Evolutionary conservation across 2,329 filamentous ascomycete species (phyloP), one percentile per base, ranked within the genome.

Genomic region (Penicillium concentricum): DNA sequence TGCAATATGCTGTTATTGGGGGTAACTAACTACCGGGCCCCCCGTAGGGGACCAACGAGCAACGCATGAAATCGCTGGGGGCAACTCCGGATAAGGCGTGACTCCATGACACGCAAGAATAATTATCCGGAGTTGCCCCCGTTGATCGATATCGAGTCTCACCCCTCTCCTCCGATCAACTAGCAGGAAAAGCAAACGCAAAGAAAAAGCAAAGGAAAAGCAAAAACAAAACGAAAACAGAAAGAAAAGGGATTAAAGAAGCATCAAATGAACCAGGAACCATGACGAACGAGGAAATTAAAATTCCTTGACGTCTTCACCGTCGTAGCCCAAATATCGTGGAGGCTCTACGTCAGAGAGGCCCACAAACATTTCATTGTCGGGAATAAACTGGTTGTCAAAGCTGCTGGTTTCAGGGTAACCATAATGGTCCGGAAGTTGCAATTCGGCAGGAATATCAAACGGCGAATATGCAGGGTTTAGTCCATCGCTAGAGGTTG

Each of bases 31-130:
- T 28, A 50, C 7, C 4, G 12, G 22, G 41, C 22, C 24, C 32
- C 50, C 50, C 41, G 22, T 22, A 52, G 50, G n/a, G 9, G 10
- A 8, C 41, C 50, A 52, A 52, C 30, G 30, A 52, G 20, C 30
- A 52, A 52, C 32, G 18, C 49, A 30, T 42, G 32, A 16, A 45
- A 34, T 12, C 15, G 35, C 47, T 22, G 26, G 47, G 39, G 28
- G 16, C 20, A 45, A 26, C 49, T 37, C 12, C 20, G n/a, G 39
- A 52, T 26, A 34, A 51, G 2, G 15, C 49, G 16, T 45, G 39
- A 45, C 49, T 52, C 49, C 49, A 52, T 52, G 16, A n/a, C 49
- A 45, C 22, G 49, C 28, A 52, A 28, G 9, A 45, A 37, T 15
- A 4, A 51, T 51, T 51, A 43, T 51, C 48, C 37, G 48, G 26